Evolutionary conservation across 179 eudicot genomes (phyloP).

Genomic region (Sideroxylon spinosum): DNA sequence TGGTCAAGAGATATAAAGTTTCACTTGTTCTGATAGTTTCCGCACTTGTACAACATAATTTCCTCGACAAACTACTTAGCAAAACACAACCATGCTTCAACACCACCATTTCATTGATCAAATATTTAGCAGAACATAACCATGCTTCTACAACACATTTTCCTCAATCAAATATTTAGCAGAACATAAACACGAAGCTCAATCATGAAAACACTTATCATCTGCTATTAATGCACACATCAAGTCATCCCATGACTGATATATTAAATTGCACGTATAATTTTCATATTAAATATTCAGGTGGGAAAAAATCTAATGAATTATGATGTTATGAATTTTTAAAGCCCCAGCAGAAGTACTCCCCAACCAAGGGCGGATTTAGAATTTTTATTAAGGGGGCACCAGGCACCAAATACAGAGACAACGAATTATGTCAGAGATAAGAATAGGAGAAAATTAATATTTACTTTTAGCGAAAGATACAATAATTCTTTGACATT

Average conservation of each 20-base stretch:
- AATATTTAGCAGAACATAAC: not conserved
- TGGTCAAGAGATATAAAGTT: not conserved
- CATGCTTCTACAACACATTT: not conserved
- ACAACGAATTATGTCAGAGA: no score
- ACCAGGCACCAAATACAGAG: no score
- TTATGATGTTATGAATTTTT: not conserved
- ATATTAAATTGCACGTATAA: not conserved
- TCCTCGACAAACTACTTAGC: not conserved
- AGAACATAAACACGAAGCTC: not conserved
- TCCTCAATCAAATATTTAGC: not conserved
- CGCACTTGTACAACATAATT: not conserved
- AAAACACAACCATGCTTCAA: not conserved
- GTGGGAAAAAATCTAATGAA: not conserved
- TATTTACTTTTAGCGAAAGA: no score
- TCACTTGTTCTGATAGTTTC: not conserved
- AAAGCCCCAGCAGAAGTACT: not conserved
- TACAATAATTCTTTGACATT: no score
- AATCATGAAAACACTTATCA: not conserved
- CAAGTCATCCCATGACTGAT: not conserved
- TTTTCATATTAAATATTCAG: not conserved
- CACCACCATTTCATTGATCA: not conserved
- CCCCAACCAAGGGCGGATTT: no score
- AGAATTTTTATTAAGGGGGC: no score
- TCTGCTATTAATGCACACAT: not conserved
- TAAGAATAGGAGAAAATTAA: no score